Evolutionary conservation across 768 basidiomycete species (phyloP), one percentile per base, ranked within the genome.

Genomic region (Gymnopilus junonius): DNA sequence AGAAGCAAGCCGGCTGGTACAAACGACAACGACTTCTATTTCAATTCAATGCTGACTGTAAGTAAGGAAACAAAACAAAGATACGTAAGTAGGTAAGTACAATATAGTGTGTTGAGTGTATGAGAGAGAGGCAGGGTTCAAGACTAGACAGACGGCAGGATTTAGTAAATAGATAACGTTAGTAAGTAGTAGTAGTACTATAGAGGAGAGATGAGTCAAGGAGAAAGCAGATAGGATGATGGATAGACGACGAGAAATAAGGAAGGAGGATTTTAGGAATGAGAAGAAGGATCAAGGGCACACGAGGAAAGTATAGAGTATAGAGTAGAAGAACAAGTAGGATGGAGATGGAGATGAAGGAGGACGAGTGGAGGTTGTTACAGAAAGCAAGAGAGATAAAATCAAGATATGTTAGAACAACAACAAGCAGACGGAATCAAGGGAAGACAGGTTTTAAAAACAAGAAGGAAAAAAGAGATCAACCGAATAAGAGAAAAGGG

Each of bases 1-100:
- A 23, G 45, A 46, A 46, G n/a, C n/a, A n/a, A n/a, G n/a, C n/a
- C n/a, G n/a, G n/a, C n/a, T n/a, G n/a, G n/a, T n/a, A n/a, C n/a
- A 21, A 27, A 25, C 45, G 23, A 23, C 45, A 27, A 27, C n/a
- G n/a, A 46, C 45, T 46, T 51, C 48, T 51, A 51, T 32, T 51
- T 51, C 48, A 51, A 51, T 51, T 51, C 48, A 32, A 29, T 50
- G 15, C 27, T 29, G 48, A 42, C 40, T 42, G 40, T 42, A 42
- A 39, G n/a, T n/a, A n/a, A n/a, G n/a, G n/a, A n/a, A n/a, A n/a
- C n/a, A n/a, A n/a, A n/a, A n/a, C n/a, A 39, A 39, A 42, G 17
- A 42, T 51, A 51, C 45, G 48, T 51, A 51, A 51, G 27, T 29
- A 51, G 48, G 29, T n/a, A n/a, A 29, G 48, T 51, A 51, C 48